Conservation (phyloP, 1,284 basidiomycete genomes). For the Fomitopsis schrenkii region DNA sequence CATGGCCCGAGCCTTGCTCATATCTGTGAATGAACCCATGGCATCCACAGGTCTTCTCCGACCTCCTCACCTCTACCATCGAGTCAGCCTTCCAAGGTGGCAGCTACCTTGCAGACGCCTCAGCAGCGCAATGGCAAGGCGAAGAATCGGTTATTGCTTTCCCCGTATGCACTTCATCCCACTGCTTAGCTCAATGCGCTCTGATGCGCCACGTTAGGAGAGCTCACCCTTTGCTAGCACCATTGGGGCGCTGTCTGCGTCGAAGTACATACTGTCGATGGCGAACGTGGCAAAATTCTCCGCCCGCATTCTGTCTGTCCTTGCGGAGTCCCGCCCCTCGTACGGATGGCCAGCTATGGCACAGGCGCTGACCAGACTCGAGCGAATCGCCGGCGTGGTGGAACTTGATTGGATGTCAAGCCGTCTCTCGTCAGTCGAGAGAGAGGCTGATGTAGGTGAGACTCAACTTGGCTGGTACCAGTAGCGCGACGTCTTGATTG, state of each 20-base stretch:
- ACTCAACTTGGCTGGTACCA: not conserved
- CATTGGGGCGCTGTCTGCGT: conserved; percentile 36
- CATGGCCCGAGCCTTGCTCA: not conserved
- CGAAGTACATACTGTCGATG: conserved; percentile 45
- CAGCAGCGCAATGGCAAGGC: not conserved
- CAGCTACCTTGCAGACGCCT: conserved; percentile 32
- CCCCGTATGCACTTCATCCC: not conserved
- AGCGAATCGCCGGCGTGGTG: conserved; percentile 35
- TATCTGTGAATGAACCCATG: not conserved
- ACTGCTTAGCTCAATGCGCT: not conserved
- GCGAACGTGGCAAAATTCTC: conserved; percentile 49
- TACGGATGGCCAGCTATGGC: conserved; percentile 43
- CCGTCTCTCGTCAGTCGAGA: conserved; percentile 33
- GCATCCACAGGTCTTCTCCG: conserved; percentile 27
- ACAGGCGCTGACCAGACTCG: conserved; percentile 37
- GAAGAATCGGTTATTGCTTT: not conserved
- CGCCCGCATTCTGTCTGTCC: conserved; percentile 41
- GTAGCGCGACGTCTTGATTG: not conserved
- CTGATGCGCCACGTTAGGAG: conserved; percentile 8
- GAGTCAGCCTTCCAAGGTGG: conserved; percentile 49
- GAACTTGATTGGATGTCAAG: conserved; percentile 52
- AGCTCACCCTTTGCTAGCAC: conserved; percentile 29
- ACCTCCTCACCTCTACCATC: conserved; percentile 45
- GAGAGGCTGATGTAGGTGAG: conserved; percentile 36
- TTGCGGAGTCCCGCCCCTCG: conserved; percentile 42